Percentiles rank a stretch among this genome's conserved stretches.
Conservation (phyloP, 192 early-diverging fungal species). For the Neocallimastix lanati region DNA sequence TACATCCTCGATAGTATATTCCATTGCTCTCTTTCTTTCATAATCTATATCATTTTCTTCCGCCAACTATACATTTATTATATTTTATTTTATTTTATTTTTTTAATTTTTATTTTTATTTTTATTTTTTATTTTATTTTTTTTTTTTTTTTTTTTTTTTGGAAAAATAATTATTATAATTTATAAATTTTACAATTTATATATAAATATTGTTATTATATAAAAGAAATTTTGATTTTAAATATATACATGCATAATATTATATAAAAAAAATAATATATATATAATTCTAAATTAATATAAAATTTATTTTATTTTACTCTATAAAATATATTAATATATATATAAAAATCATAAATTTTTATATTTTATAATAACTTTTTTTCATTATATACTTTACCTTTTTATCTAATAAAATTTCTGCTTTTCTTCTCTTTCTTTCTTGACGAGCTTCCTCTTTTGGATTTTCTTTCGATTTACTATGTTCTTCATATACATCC, state of each 20-base stretch:
- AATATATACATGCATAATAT: too few species aligned
- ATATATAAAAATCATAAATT: too few species aligned
- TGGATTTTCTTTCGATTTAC: conserved; percentile 47
- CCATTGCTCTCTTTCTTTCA: conserved; percentile 61
- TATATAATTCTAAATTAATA: not conserved
- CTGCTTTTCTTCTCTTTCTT: conserved; percentile 49
- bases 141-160: too few species aligned
- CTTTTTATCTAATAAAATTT: conserved; percentile 41
- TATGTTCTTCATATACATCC: conserved; percentile 57
- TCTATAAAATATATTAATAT: too few species aligned
- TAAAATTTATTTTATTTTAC: too few species aligned
- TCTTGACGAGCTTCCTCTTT: conserved; percentile 41
- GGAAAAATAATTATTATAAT: too few species aligned
- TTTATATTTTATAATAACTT: too few species aligned
- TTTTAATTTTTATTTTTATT: not conserved
- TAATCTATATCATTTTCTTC: conserved; percentile 60
- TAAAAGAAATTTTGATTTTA: too few species aligned
- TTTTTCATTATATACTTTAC: too few species aligned
- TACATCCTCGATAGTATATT: conserved; percentile 70
- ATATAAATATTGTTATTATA: too few species aligned
- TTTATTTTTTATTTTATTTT: not conserved
- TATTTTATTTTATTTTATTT: not conserved
- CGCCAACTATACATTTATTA: conserved; percentile 17
- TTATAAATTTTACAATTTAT: too few species aligned
- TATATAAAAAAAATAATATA: too few species aligned